phyloP scores from a whole-genome alignment of 2,329 filamentous ascomycete species.

The Sporothrix phasma region DNA sequence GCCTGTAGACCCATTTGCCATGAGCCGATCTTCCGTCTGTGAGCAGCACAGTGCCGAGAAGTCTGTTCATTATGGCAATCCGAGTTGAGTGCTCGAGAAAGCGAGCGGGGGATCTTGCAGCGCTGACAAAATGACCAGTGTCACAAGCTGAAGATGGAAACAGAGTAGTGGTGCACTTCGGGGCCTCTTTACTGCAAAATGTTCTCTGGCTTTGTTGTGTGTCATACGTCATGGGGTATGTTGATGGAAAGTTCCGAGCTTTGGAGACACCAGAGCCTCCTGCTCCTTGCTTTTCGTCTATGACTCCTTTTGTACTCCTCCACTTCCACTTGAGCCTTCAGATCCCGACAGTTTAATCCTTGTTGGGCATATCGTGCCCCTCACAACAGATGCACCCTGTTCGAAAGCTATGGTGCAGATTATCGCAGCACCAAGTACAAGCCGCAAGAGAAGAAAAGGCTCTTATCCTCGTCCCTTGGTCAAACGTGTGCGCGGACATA shows the following conservation, averaged over 20 bases:
- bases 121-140: no score
- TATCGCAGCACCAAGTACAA: not conserved
- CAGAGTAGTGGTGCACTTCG: no score
- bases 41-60: not conserved
- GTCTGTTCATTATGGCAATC: not conserved
- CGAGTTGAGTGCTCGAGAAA: not conserved
- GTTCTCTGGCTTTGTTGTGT: not conserved
- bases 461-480: no score
- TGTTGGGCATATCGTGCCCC: not conserved
- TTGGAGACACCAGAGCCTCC: no score
- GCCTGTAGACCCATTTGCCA: not conserved
- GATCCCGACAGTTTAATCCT: no score
- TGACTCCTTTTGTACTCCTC: not conserved
- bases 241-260: not conserved
- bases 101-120: not conserved
- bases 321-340: no score
- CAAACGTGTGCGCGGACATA: no score
- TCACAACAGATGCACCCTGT: not conserved
- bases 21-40: not conserved
- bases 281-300: not conserved
- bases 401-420: not conserved
- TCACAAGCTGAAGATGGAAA: no score
- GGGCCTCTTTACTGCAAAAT: no score
- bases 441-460: not conserved
- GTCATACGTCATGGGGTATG: not conserved